phyloP scores from a whole-genome alignment of 345 rosid genomes.

The Psidium guajava region DNA sequence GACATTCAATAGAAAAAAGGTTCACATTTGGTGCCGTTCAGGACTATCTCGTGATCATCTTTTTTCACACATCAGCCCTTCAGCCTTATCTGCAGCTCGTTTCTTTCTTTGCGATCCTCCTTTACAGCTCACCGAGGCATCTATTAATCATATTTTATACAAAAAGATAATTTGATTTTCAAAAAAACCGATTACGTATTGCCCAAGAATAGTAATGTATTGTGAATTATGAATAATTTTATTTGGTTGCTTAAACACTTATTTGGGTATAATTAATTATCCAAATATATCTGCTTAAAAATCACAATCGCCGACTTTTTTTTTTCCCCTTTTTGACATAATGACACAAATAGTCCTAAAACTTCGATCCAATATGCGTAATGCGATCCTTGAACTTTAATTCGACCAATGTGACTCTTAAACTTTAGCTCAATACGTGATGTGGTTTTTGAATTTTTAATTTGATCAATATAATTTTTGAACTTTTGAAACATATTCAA shows the following conservation, averaged over 20 bases:
- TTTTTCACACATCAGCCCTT: not conserved
- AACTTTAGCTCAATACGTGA: too few relatives aligned
- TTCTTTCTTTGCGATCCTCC: not conserved
- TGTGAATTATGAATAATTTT: not conserved
- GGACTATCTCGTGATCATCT: not conserved
- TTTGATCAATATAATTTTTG: too few relatives aligned
- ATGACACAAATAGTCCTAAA: too few relatives aligned
- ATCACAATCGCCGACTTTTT: not conserved
- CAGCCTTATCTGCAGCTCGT: not conserved
- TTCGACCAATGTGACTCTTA: too few relatives aligned
- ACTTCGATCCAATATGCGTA: too few relatives aligned
- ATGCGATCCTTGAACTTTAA: too few relatives aligned
- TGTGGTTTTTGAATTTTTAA: too few relatives aligned
- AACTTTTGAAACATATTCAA: too few relatives aligned
- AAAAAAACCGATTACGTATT: not conserved
- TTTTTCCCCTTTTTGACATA: not conserved
- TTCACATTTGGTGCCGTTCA: not conserved
- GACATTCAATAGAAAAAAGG: not conserved
- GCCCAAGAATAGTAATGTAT: not conserved
- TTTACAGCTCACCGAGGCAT: not conserved
- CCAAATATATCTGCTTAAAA: not conserved
- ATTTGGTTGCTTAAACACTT: not conserved
- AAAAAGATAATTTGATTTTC: not conserved
- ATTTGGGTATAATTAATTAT: not conserved
- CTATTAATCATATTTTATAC: not conserved